phyloP scores from a whole-genome alignment of 441 rosid species.

The Hypseocharis bilobata region DNA sequence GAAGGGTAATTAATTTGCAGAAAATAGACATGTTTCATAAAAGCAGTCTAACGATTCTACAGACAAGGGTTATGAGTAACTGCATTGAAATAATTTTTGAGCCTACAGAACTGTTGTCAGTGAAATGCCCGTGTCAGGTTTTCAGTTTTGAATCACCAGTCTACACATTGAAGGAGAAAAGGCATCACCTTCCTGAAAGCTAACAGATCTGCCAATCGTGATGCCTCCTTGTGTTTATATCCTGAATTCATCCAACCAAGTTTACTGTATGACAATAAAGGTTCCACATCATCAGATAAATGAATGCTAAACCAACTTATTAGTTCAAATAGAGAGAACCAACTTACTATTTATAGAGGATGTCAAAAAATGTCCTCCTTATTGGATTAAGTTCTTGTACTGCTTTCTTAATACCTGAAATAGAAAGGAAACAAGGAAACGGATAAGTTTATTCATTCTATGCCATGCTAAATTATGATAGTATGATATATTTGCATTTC shows the following conservation, averaged over 20 bases:
- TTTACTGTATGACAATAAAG: slow-evolving; percentile 45
- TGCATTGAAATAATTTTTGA: no score
- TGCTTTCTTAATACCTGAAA: slow-evolving; percentile 51
- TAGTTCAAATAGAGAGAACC: not conserved
- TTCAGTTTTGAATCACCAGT: no score
- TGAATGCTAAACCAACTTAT: not conserved
- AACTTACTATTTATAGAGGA: slow-evolving; percentile 63
- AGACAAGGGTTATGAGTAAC: no score
- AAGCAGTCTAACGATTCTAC: not conserved
- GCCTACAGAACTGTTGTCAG: no score
- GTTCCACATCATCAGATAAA: slow-evolving; percentile 4
- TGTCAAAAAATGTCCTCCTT: slow-evolving; percentile 47
- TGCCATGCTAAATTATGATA: not conserved
- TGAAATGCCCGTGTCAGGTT: no score
- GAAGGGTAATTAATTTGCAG: not conserved
- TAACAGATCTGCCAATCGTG: slow-evolving; percentile 70
- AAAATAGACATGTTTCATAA: not conserved
- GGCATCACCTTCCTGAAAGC: slow-evolving; percentile 81
- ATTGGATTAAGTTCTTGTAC: slow-evolving; percentile 65
- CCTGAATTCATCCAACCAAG: slow-evolving; percentile 80
- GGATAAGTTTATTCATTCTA: not conserved
- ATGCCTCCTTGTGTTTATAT: slow-evolving; percentile 64
- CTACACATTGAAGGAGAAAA: not conserved
- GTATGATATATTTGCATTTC: slow-evolving; percentile 3
- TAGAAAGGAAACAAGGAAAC: not conserved